Percentiles rank a stretch among this genome's conserved stretches.
Evolutionary conservation across 805 yeast species (phyloP).

Genomic region (Hagleromyces aurorensis): DNA sequence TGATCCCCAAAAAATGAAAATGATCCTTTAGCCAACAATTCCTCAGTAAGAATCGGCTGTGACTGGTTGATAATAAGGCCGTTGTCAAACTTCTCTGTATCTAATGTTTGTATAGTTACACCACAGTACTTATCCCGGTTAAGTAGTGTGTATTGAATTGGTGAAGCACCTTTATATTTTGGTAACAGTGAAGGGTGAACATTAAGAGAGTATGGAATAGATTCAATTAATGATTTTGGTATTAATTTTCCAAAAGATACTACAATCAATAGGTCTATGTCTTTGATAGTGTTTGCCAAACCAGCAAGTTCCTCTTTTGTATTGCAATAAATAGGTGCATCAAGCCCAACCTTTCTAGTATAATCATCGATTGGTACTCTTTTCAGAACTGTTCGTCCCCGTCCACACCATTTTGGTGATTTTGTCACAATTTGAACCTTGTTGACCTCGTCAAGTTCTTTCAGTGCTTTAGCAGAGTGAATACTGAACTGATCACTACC

Average conservation of each 20-base stretch:
- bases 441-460: conserved; percentile 23
- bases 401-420: conserved; percentile 55
- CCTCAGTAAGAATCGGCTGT: conserved; percentile 14
- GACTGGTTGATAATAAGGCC: conserved; percentile 67
- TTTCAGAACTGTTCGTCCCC: conserved; percentile 38
- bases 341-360: conserved; percentile 31
- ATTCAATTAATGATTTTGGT: conserved; percentile 48
- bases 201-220: conserved; percentile 57
- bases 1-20: conserved; percentile 39
- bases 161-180: conserved; percentile 77
- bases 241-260: conserved; percentile 85
- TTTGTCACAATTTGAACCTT: conserved; percentile 56
- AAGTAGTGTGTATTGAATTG: conserved; percentile 71
- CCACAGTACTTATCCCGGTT: conserved; percentile 62
- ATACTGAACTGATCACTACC: conserved; percentile 73
- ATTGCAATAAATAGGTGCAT: conserved; percentile 20
- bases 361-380: conserved; percentile 48
- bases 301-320: conserved; percentile 14
- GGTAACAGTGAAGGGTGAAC: conserved; percentile 93
- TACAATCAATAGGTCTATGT: conserved; percentile 56
- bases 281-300: conserved; percentile 10
- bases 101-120: conserved; percentile 82
- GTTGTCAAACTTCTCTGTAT: conserved; percentile 76
- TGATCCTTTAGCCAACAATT: conserved; percentile 24
- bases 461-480: conserved; percentile 38